Percentiles rank a stretch among this genome's conserved stretches.
Conservation (phyloP, 345 rosid genomes). For the Sisymbrium irio region DNA sequence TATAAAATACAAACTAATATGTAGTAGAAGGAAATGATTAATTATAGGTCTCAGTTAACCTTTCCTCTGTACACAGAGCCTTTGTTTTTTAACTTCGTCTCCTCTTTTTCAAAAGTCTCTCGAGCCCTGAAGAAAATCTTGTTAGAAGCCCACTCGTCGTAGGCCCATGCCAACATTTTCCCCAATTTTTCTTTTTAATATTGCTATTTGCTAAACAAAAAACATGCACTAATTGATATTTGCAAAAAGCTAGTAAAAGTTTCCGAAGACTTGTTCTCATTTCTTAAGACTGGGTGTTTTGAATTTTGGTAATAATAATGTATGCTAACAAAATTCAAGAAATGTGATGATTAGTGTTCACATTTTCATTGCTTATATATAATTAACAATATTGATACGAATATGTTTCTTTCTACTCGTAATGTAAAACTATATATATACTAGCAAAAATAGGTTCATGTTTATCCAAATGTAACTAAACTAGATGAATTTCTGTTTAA, state of each 20-base stretch:
- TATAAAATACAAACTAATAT: not conserved
- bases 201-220: not conserved
- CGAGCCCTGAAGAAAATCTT: not conserved
- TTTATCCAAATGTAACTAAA: not conserved
- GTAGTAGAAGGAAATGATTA: too few species aligned
- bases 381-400: not conserved
- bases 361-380: not conserved
- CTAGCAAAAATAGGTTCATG: not conserved
- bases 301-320: too few species aligned
- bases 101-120: not conserved
- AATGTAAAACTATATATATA: not conserved
- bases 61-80: too few species aligned
- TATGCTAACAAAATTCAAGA: too few species aligned
- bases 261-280: not conserved
- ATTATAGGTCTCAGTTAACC: too few species aligned
- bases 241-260: not conserved
- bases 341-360: not conserved
- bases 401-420: not conserved
- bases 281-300: too few species aligned
- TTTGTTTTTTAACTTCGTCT: too few species aligned
- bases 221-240: not conserved
- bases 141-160: not conserved
- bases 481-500: not conserved
- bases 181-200: not conserved
- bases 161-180: not conserved